Percentiles rank a stretch among this genome's conserved stretches.
phyloP scores from a whole-genome alignment of 2,329 filamentous ascomycete genomes.

The Penicillium psychrosexuale region DNA sequence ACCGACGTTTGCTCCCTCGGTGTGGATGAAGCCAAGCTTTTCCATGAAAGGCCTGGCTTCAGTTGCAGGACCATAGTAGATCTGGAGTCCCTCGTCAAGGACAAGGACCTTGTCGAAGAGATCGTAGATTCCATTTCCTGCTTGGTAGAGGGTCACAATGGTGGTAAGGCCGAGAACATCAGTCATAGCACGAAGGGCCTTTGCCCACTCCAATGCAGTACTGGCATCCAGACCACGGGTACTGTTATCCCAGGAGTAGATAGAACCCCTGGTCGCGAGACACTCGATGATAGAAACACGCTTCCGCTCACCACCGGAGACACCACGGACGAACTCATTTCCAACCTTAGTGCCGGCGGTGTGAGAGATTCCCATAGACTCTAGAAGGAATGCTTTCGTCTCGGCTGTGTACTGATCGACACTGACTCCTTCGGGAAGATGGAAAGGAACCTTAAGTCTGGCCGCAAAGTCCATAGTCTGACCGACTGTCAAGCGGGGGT shows the following conservation, averaged over 20 bases:
- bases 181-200: conserved; percentile 10
- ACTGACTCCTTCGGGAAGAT: conserved; percentile 64
- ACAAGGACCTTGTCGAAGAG: conserved; percentile 12
- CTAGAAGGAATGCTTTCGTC: conserved; percentile 16
- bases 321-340: conserved; percentile 13
- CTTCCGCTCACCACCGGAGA: conserved; percentile 13
- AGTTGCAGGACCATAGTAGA: conserved; percentile 60
- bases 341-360: conserved; percentile 10
- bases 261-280: conserved; percentile 2
- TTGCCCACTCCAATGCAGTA: conserved; percentile 9
- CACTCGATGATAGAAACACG: conserved; percentile 14
- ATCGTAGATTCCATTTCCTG: conserved; percentile 13
- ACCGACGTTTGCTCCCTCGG: conserved; percentile 54
- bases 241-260: conserved; percentile 12
- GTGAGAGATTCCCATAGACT: conserved; percentile 8
- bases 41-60: conserved; percentile 64
- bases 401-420: conserved; percentile 42
- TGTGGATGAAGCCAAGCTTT: conserved; percentile 59
- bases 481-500: conserved; percentile 49
- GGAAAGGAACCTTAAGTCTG: conserved; percentile 64
- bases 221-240: conserved; percentile 9
- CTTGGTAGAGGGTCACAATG: conserved; percentile 10
- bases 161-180: conserved; percentile 9
- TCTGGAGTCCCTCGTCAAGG: conserved; percentile 37
- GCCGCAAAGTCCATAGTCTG: conserved; percentile 58